Percentiles rank a stretch among this genome's conserved stretches.
These are phyloP conservation scores for Calocybe indica DNA, from an alignment of 768 basidiomycete species.

Conservation along the genomic window DNA sequence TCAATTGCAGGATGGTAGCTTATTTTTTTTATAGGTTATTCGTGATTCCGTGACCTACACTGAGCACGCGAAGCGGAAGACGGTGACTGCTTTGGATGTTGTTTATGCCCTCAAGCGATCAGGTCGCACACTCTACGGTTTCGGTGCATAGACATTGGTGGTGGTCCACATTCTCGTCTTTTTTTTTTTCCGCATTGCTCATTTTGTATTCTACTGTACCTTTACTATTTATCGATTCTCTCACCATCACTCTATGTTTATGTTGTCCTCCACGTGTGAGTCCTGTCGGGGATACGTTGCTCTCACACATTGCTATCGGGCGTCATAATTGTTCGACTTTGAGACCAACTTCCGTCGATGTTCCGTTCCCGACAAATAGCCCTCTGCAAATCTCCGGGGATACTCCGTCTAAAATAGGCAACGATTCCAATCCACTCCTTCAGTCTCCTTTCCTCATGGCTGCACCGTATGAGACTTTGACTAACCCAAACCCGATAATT, in stretches of 20 bases:
- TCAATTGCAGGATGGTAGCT: slow-evolving; percentile 2
- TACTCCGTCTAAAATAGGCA: slow-evolving; percentile 28
- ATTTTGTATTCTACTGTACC: slow-evolving; percentile 16
- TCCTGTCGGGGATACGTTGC: background rate
- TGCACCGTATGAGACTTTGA: background rate
- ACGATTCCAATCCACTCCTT: background rate
- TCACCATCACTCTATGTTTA: background rate
- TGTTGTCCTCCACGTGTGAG: slow-evolving; percentile 6
- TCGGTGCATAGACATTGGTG: slow-evolving; percentile 61
- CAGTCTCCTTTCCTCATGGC: slow-evolving; percentile 7
- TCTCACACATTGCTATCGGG: background rate
- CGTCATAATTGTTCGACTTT: background rate
- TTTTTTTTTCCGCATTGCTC: slow-evolving; percentile 5
- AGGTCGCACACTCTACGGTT: slow-evolving; percentile 88
- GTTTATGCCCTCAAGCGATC: slow-evolving; percentile 84
- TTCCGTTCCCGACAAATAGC: slow-evolving; percentile 30
- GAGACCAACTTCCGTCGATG: slow-evolving; percentile 27
- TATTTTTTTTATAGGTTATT: slow-evolving; percentile 53
- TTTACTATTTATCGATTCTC: slow-evolving; percentile 11
- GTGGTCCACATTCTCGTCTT: background rate
- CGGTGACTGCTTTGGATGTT: slow-evolving; percentile 92
- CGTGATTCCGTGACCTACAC: slow-evolving; percentile 98
- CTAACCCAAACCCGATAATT: slow-evolving; percentile 4
- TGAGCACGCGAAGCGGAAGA: slow-evolving; percentile 94
- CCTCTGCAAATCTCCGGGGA: slow-evolving; percentile 25